These are phyloP conservation scores for Cicer arietinum DNA, from an alignment of 306 rosid genomes.

Conservation along the genomic window DNA sequence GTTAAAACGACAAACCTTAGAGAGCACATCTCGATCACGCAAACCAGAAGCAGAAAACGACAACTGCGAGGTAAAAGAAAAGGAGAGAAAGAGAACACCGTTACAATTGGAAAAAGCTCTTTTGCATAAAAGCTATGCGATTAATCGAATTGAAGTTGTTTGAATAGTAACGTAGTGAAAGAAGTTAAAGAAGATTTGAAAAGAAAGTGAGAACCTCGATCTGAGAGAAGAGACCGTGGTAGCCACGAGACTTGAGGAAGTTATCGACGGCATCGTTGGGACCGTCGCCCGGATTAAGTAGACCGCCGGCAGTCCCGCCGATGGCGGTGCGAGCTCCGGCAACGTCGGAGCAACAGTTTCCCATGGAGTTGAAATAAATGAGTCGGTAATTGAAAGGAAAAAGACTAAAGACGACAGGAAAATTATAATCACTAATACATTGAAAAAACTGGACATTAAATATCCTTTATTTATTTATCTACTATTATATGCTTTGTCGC, in stretches of 20 bases:
- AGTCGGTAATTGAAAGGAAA: slow-evolving; percentile 14
- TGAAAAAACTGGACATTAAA: slow-evolving; percentile 2
- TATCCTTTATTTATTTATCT: slow-evolving; percentile 31
- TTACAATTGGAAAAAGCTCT: background rate
- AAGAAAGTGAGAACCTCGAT: slow-evolving; percentile 75
- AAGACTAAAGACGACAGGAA: background rate
- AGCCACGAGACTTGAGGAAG: slow-evolving; percentile 80
- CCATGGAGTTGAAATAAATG: slow-evolving; percentile 64
- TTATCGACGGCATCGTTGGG: slow-evolving; percentile 75
- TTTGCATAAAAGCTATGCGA: background rate
- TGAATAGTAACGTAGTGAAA: background rate
- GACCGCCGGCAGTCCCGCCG: slow-evolving; percentile 61
- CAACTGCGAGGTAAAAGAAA: slow-evolving; percentile 58
- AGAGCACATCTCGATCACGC: slow-evolving; percentile 83
- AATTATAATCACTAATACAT: background rate
- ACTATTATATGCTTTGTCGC: background rate
- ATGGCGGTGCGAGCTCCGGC: slow-evolving; percentile 70
- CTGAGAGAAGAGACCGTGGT: slow-evolving; percentile 86
- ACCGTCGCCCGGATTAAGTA: slow-evolving; percentile 45
- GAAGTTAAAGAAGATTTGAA: slow-evolving; percentile 7
- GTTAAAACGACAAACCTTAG: slow-evolving; percentile 74
- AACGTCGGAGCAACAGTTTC: slow-evolving; percentile 89
- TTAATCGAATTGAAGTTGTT: slow-evolving; percentile 24
- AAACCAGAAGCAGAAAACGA: slow-evolving; percentile 81
- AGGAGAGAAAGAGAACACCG: background rate